A percentile compares a stretch with the other conserved stretches of the same genome.
Evolutionary conservation across 257 asterid genomes (phyloP).

Genomic region (Solanum ossicruentum): DNA sequence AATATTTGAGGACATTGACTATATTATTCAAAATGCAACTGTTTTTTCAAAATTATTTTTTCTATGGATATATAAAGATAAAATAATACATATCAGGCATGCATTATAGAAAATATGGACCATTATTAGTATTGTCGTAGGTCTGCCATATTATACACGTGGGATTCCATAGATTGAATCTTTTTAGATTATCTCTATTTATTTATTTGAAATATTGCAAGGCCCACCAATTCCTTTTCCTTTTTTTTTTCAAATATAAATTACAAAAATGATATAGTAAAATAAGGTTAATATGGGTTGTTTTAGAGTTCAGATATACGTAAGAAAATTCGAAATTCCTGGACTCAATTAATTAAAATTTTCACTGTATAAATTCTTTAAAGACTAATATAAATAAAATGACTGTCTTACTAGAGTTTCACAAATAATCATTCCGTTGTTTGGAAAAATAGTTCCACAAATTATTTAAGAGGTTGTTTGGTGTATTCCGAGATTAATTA

Average conservation of each 20-base stretch:
- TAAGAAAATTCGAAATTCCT: too few species aligned
- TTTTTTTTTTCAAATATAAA: not conserved
- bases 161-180: not conserved
- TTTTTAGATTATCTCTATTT: not conserved
- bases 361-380: too few species aligned
- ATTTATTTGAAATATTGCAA: not conserved
- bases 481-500: too few species aligned
- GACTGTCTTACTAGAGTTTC: too few species aligned
- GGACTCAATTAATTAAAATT: too few species aligned
- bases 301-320: not conserved
- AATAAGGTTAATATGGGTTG: too few species aligned
- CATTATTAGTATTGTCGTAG: not conserved
- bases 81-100: not conserved
- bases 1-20: not conserved
- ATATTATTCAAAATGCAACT: not conserved
- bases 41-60: not conserved
- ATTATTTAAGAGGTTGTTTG: too few species aligned
- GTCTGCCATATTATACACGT: not conserved
- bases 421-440: too few species aligned
- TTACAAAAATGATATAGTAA: not conserved
- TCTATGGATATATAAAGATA: not conserved
- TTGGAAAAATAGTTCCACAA: too few species aligned
- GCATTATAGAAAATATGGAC: not conserved
- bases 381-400: too few species aligned
- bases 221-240: not conserved